phyloP scores from a whole-genome alignment of 495 filamentous ascomycete species.

The Penicillium odoratum region DNA sequence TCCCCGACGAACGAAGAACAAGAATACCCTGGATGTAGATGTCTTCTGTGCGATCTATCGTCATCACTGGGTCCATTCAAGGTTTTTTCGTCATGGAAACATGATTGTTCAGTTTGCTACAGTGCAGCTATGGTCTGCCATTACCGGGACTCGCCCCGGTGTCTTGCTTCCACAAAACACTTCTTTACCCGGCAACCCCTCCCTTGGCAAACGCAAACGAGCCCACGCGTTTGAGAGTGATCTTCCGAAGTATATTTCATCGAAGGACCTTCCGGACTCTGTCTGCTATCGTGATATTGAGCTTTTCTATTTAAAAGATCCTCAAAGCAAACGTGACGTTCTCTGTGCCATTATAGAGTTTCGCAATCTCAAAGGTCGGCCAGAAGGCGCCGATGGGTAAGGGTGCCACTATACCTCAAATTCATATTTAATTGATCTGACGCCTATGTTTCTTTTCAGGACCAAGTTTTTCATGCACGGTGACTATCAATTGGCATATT shows the following conservation, averaged over 20 bases:
- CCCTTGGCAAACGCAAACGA: too few relatives aligned
- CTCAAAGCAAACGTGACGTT: too few relatives aligned
- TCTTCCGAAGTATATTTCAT: not conserved
- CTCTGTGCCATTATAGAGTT: constrained; percentile 5
- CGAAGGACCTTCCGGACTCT: not conserved
- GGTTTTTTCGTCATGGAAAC: constrained; percentile 21
- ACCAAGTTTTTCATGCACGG: constrained; percentile 37
- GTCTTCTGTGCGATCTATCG: constrained; percentile 12
- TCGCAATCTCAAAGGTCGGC: too few relatives aligned
- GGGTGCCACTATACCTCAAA: constrained; percentile 1
- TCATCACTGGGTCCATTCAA: constrained; percentile 10
- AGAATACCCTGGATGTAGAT: constrained; percentile 11
- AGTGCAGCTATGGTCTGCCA: constrained; percentile 32
- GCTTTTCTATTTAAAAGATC: not conserved
- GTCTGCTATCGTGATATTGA: constrained; percentile 1
- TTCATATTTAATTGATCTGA: not conserved
- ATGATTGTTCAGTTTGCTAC: constrained; percentile 32
- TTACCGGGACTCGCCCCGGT: constrained; percentile 29
- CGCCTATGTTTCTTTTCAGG: constrained; percentile 19
- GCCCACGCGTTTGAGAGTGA: too few relatives aligned
- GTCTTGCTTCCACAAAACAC: constrained; percentile 21
- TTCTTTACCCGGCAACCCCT: not conserved
- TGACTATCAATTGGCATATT: constrained; percentile 34
- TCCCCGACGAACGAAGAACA: constrained; percentile 5
- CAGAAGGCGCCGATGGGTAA: too few relatives aligned